Conservation (phyloP, 768 basidiomycete species). For the Phanerochaete carnosa region DNA sequence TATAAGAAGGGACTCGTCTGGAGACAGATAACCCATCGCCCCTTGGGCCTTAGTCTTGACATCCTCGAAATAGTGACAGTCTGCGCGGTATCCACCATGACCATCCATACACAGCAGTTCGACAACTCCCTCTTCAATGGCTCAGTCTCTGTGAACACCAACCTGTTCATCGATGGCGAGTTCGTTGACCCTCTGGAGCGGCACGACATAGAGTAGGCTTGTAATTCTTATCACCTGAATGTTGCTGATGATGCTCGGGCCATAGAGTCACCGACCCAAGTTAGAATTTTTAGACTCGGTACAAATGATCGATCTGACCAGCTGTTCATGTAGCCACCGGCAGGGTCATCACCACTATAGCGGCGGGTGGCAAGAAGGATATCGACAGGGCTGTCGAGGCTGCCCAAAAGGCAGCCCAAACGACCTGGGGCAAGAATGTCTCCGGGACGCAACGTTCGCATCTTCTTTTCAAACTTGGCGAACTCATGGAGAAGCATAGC, state of each 20-base stretch:
- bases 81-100: neutral
- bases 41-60: too few species aligned
- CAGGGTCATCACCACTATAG: conserved; percentile 30
- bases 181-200: conserved; percentile 11
- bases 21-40: too few species aligned
- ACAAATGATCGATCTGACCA: neutral
- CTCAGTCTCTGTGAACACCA: conserved; percentile 24
- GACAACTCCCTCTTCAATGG: conserved; percentile 25
- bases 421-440: conserved; percentile 34
- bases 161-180: conserved; percentile 42
- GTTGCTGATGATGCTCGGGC: neutral
- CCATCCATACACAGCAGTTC: conserved; percentile 21
- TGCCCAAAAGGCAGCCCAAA: conserved; percentile 35
- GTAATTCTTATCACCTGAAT: neutral
- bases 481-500: conserved; percentile 40
- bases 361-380: conserved; percentile 36
- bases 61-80: too few species aligned
- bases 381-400: conserved; percentile 43
- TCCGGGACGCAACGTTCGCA: conserved; percentile 30
- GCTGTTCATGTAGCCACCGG: conserved; percentile 31
- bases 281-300: neutral
- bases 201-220: conserved; percentile 11
- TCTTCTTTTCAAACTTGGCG: conserved; percentile 39
- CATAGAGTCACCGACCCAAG: conserved; percentile 9
- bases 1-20: too few species aligned